Conservation (phyloP, 495 filamentous ascomycete genomes). For the Pseudevernia furfuracea region DNA sequence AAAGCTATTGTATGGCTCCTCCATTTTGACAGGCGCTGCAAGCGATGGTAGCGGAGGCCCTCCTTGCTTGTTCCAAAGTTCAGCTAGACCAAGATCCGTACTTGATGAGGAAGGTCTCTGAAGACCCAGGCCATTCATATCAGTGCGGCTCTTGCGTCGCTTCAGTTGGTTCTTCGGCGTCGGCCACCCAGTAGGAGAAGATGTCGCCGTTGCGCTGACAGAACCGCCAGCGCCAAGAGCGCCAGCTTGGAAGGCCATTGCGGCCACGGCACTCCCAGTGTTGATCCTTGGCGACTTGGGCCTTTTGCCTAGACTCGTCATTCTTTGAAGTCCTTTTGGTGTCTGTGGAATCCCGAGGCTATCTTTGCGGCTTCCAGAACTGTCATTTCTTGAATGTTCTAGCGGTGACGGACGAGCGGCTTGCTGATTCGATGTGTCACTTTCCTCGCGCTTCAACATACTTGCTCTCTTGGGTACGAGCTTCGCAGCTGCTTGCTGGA, state of each 20-base stretch:
- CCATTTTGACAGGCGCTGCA: slow-evolving; percentile 32
- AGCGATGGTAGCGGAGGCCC: slow-evolving; percentile 43
- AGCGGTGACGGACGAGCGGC: slow-evolving; percentile 28
- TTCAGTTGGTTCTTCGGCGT: slow-evolving; percentile 42
- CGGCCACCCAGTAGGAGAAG: slow-evolving; percentile 40
- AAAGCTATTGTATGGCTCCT: slow-evolving; percentile 25
- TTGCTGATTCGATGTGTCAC: slow-evolving; percentile 31
- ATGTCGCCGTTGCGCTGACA: slow-evolving; percentile 47
- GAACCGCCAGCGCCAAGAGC: slow-evolving; percentile 58
- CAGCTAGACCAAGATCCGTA: slow-evolving; percentile 33
- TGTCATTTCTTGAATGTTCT: slow-evolving; percentile 34
- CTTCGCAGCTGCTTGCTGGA: slow-evolving; percentile 39
- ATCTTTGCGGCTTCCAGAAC: slow-evolving; percentile 36
- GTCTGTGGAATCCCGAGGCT: slow-evolving; percentile 40
- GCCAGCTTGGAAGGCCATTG: slow-evolving; percentile 54
- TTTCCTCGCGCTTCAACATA: slow-evolving; percentile 42
- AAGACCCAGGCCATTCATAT: slow-evolving; percentile 39
- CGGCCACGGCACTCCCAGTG: slow-evolving; percentile 49
- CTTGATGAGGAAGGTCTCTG: slow-evolving; percentile 28
- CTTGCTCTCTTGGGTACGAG: slow-evolving; percentile 47
- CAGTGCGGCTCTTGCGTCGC: slow-evolving; percentile 68
- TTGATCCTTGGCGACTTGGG: slow-evolving; percentile 54
- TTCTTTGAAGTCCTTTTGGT: slow-evolving; percentile 38
- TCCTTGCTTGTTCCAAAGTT: slow-evolving; percentile 43
- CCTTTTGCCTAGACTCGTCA: slow-evolving; percentile 50